phyloP scores from a whole-genome alignment of 2,329 filamentous ascomycete genomes.

The Trichoderma polysporum region DNA sequence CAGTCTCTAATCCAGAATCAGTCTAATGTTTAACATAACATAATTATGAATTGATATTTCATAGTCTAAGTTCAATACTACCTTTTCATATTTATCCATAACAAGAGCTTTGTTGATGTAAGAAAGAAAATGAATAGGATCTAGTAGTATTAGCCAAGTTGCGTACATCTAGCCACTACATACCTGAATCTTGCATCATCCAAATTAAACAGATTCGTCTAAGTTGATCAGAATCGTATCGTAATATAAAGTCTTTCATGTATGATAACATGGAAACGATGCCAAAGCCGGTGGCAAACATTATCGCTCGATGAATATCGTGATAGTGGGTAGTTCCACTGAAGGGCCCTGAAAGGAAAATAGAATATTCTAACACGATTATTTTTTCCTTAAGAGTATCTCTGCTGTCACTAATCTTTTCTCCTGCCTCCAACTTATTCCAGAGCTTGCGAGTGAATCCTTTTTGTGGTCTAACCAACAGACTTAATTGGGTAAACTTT shows the following conservation, averaged over 20 bases:
- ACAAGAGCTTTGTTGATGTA: neutral
- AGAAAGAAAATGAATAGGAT: neutral
- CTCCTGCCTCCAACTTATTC: too few relatives aligned
- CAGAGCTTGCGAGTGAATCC: too few relatives aligned
- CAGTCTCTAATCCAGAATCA: too few relatives aligned
- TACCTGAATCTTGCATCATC: neutral
- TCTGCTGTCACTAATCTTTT: too few relatives aligned
- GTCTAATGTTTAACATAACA: too few relatives aligned
- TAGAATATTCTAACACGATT: neutral
- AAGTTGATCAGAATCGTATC: neutral
- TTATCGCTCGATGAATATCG: neutral
- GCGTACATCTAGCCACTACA: neutral
- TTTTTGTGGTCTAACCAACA: too few relatives aligned
- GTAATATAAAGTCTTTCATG: neutral
- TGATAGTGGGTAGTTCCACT: neutral
- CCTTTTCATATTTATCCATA: neutral
- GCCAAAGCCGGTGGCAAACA: neutral
- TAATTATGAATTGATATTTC: too few relatives aligned
- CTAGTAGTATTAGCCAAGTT: neutral
- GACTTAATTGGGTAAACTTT: too few relatives aligned
- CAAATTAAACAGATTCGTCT: neutral
- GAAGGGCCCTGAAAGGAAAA: neutral
- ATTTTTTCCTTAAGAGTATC: too few relatives aligned
- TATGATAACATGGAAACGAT: neutral
- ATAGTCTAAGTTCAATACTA: neutral